Evolutionary conservation across 805 yeast species (phyloP), one percentile per base, ranked within the genome.

Genomic region (Alloascoidea hylecoeti): DNA sequence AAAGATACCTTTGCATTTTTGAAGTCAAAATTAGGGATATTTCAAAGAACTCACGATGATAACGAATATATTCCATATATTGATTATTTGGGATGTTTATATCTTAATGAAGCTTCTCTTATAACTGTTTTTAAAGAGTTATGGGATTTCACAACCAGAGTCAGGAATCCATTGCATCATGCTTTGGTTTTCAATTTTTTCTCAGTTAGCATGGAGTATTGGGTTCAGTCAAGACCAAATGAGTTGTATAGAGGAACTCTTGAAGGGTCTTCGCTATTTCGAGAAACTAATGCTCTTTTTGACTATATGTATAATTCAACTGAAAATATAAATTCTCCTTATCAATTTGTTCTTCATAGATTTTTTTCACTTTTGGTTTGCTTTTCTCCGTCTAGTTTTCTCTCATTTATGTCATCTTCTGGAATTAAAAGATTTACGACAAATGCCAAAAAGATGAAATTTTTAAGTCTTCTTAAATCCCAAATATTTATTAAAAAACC

Each of bases 161-260:
- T 66, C 15, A 62, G 59, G 41, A 64, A 64, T 44, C 60, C 65
- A 3, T 54, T 69, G 1, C 73, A 70, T 42, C 66, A 65, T 38
- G 64, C 63, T 42, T 39, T 70, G 16, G 42, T 71, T 5, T 53
- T 70, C 34, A 55, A 61, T 33, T 72, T 62, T 42, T 58, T 72
- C 35, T 49, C 71, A n/a, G 63, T 64, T 36, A 52, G 71, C 2
- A 44, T 72, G 4, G 55, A 58, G 41, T 53, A 58, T 33, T 75
- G 81, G 80, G 57, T 69, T 2, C 48, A 64, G 39, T 58, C 72
- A 9, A 58, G 72, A 43, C 68, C 77, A 0, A 39, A 45, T 3
- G 75, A 72, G 37, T 58, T 41, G 37, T 62, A 42, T 14, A 35
- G 16, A n/a, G 41, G 34, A 4, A 32, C 40, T 2, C 17, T 28